These are phyloP conservation scores for Nakazawaea ambrosiae DNA, from an alignment of 805 yeast genomes.

Conservation along the genomic window DNA sequence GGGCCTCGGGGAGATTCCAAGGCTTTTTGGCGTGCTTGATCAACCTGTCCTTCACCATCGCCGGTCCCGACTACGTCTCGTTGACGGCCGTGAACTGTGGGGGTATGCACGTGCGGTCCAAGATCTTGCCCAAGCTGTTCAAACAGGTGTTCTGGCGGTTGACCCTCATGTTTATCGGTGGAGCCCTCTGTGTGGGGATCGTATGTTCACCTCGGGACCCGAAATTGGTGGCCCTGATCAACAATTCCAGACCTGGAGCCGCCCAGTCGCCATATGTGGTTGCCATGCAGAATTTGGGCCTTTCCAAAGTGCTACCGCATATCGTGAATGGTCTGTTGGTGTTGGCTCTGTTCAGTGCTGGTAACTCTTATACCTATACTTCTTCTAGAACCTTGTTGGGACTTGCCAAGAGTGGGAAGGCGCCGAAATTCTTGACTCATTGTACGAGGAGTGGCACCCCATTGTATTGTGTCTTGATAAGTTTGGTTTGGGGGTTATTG, in stretches of 20 bases:
- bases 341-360: constrained; percentile 75
- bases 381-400: constrained; percentile 65
- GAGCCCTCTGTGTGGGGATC: constrained; percentile 73
- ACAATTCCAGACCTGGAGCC: constrained; percentile 64
- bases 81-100: constrained; percentile 81
- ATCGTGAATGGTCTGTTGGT: constrained; percentile 74
- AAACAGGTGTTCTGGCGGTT: constrained; percentile 67
- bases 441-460: constrained; percentile 69
- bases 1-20: constrained; percentile 56
- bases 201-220: constrained; percentile 68
- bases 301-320: constrained; percentile 56
- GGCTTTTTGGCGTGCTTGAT: constrained; percentile 66
- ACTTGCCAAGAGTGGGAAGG: constrained; percentile 63
- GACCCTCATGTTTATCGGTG: constrained; percentile 60
- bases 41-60: constrained; percentile 71
- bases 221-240: constrained; percentile 46
- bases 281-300: constrained; percentile 67
- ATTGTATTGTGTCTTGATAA: constrained; percentile 41
- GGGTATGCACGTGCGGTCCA: constrained; percentile 48
- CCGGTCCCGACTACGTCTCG: constrained; percentile 82
- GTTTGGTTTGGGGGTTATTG: constrained; percentile 49
- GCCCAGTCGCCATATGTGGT: constrained; percentile 78
- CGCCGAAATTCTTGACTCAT: constrained; percentile 58
- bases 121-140: constrained; percentile 70
- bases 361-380: constrained; percentile 72